These are phyloP conservation scores for Aspergillus oerlinghausenensis DNA, from an alignment of 2,329 filamentous ascomycete species.

Conservation along the genomic window DNA sequence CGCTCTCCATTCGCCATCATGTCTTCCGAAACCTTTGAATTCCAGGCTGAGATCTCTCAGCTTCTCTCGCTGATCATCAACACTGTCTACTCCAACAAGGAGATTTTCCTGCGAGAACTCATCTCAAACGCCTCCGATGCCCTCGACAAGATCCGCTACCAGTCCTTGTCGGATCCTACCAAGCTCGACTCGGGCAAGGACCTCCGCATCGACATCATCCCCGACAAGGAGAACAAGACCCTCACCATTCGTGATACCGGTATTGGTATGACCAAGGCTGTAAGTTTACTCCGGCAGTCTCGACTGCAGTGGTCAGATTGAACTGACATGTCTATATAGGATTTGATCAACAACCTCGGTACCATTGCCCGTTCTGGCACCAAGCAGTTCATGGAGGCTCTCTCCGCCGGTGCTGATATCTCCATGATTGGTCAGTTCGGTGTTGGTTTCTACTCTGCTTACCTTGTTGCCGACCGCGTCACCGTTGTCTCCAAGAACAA, in stretches of 20 bases:
- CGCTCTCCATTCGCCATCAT: constrained; percentile 51
- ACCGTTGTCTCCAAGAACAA: constrained; percentile 98
- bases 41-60: constrained; percentile 99
- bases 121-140: constrained; percentile 99
- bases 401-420: constrained; percentile 96
- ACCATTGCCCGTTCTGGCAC: constrained; percentile 98
- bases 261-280: constrained; percentile 99
- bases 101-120: constrained; percentile 98
- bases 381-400: constrained; percentile 99
- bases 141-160: constrained; percentile 99
- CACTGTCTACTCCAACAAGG: constrained; percentile 99
- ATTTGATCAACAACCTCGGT: constrained; percentile 99
- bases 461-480: constrained; percentile 96
- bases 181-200: constrained; percentile 98
- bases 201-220: constrained; percentile 97
- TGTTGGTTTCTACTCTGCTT: constrained; percentile 99
- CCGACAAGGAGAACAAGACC: constrained; percentile 95
- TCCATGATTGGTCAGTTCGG: constrained; percentile 99
- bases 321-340: constrained; percentile 46
- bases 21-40: constrained; percentile 95
- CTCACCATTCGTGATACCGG: constrained; percentile 95
- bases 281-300: constrained; percentile 50
- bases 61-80: constrained; percentile 99
- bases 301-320: constrained; percentile 1
- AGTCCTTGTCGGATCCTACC: constrained; percentile 92